phyloP scores from a whole-genome alignment of 169 alveolate species.

The Babesia bigemina region DNA sequence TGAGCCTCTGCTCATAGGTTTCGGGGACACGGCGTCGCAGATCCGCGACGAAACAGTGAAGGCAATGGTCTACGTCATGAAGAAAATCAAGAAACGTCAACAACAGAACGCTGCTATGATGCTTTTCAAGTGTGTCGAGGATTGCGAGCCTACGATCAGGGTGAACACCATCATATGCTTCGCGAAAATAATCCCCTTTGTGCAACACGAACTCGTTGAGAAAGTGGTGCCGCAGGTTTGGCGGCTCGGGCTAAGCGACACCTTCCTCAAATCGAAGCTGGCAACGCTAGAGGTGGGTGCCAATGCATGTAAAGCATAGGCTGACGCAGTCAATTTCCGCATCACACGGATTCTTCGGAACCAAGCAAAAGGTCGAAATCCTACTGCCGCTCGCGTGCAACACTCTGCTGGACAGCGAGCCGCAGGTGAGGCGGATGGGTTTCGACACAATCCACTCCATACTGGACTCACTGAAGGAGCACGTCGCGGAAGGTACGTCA shows the following conservation, averaged over 20 bases:
- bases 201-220: conserved; percentile 62
- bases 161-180: conserved; percentile 75
- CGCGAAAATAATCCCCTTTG: conserved; percentile 73
- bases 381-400: conserved; percentile 70
- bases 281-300: conserved; percentile 66
- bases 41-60: conserved; percentile 76
- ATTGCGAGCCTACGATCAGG: conserved; percentile 69
- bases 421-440: conserved; percentile 48
- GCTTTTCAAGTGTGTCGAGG: conserved; percentile 68
- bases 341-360: conserved; percentile 67
- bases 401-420: conserved; percentile 66
- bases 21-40: conserved; percentile 68
- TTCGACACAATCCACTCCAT: conserved; percentile 68
- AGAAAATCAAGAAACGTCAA: conserved; percentile 66
- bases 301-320: not conserved
- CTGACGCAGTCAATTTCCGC: conserved; percentile 66
- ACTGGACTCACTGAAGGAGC: conserved; percentile 51
- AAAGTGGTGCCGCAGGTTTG: conserved; percentile 76
- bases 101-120: conserved; percentile 43
- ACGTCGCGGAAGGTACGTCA: conserved; percentile 23
- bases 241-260: conserved; percentile 66
- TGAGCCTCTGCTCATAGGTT: conserved; percentile 61
- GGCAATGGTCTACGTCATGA: conserved; percentile 66
- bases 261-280: conserved; percentile 61
- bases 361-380: conserved; percentile 52